Evolutionary conservation across 768 basidiomycete genomes (phyloP), one percentile per base, ranked within the genome.

Genomic region (Hericium alpestre): DNA sequence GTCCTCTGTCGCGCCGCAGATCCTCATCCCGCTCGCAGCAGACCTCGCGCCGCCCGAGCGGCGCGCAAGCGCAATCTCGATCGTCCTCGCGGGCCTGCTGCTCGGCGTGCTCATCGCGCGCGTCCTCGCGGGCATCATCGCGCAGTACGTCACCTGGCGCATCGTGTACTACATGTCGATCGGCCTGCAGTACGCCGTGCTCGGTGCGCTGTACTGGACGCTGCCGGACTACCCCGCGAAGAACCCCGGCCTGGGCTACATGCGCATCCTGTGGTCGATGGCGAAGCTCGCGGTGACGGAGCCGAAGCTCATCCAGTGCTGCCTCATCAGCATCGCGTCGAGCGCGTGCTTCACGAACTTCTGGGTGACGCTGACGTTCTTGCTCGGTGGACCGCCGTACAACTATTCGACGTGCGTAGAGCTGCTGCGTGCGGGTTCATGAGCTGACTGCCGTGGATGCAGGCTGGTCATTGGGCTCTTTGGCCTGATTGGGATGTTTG

Each of bases 1-100:
- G 11, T 71, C 78, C 20, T 83, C 82, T 16, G 87, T 90, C 50
- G 81, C 82, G 0, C 83, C 87, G 0, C 86, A 88, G 67, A 81
- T 93, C 57, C 71, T 83, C 58, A 81, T 95, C 57, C 80, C 91
- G 0, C 64, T 82, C 39, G 87, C 89, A 0, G 92, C 82, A 2
- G 93, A 95, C 69, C 79, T 94, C 23, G 91, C 90, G 0, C 83
- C 87, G 0, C 80, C 84, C 0, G 76, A 83, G 52, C 78, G 79
- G n/a, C 80, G 90, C 23, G 90, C 86, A 0, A 75, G 82, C 6
- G 86, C 90, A 0, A 75, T 95, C 47, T 82, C 87, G 0, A 83
- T 92, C 55, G 84, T 88, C 3, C 72, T 85, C 50, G 69, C 76
- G 0, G 81, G 77, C 5, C 74, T 91, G n/a, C 73, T 90, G 18